Percentiles rank a stretch among this genome's conserved stretches.
phyloP scores from a whole-genome alignment of 1,139 yeast species.

The Scheffersomyces cryptocercus region DNA sequence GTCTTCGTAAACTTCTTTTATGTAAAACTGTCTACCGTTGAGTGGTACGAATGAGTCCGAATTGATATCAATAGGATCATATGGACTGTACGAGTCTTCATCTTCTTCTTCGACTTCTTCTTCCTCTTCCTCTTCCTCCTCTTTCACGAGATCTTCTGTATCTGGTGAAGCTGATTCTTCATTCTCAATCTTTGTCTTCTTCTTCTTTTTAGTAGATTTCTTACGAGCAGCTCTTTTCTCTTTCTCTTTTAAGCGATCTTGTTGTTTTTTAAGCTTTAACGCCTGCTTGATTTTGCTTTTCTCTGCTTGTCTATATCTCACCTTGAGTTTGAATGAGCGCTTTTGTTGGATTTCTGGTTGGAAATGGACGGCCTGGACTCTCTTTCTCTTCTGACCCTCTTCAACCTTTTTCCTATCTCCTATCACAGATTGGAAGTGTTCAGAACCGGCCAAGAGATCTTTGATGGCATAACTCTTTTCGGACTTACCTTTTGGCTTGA shows the following conservation, averaged over 20 bases:
- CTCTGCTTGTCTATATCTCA: conserved; percentile 7
- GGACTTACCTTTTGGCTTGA: conserved; percentile 1
- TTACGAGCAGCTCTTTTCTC: conserved; percentile 1
- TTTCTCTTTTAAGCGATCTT: conserved; percentile 1
- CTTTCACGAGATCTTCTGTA: not conserved
- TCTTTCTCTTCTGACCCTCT: conserved; percentile 34
- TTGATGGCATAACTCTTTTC: conserved; percentile 2
- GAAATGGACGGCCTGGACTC: conserved; percentile 27
- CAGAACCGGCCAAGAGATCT: conserved; percentile 15
- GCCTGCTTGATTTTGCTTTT: conserved; percentile 6
- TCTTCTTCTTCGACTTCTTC: conserved; percentile 4
- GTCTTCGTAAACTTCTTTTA: conserved; percentile 22
- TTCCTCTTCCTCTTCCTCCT: not conserved
- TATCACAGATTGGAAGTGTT: conserved; percentile 40
- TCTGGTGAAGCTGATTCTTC: conserved; percentile 1
- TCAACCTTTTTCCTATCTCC: conserved; percentile 34
- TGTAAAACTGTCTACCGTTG: conserved; percentile 36
- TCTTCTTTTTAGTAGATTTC: not conserved
- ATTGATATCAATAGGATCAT: conserved; percentile 40
- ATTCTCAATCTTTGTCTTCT: conserved; percentile 1
- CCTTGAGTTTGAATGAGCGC: conserved; percentile 2
- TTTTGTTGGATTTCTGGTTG: conserved; percentile 20
- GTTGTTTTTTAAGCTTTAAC: conserved; percentile 2
- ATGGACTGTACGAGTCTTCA: conserved; percentile 18
- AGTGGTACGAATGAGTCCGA: conserved; percentile 36